Percentiles rank a stretch among this genome's conserved stretches.
Conservation (phyloP, 768 basidiomycete species). For the Filobasidium wieringae region DNA sequence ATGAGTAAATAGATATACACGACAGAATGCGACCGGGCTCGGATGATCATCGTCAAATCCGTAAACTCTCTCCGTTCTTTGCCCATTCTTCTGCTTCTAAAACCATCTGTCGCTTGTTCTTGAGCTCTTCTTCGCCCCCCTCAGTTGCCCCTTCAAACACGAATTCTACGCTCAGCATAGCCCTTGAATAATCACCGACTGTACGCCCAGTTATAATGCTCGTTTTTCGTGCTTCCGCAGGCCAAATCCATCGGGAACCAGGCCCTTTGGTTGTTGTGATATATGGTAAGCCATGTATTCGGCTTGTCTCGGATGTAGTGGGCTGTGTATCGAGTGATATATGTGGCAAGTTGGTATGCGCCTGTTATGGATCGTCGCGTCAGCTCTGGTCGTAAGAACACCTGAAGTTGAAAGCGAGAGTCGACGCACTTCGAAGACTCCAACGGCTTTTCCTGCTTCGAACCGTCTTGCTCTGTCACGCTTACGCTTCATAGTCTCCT, state of each 20-base stretch:
- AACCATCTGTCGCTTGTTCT: conserved; percentile 1
- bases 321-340: conserved; percentile 29
- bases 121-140: conserved; percentile 7
- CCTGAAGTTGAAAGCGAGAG: background rate
- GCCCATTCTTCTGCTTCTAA: conserved; percentile 10
- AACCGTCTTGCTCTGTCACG: conserved; percentile 20
- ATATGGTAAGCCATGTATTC: conserved; percentile 11
- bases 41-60: no score
- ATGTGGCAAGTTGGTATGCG: conserved; percentile 35
- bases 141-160: conserved; percentile 12
- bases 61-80: no score
- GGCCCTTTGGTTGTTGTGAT: conserved; percentile 12
- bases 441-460: conserved; percentile 22
- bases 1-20: no score
- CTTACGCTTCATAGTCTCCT: conserved; percentile 10
- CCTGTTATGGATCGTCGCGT: conserved; percentile 11
- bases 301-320: background rate
- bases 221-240: background rate
- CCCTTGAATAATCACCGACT: conserved; percentile 10
- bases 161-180: conserved; percentile 30
- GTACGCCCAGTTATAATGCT: conserved; percentile 3
- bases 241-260: conserved; percentile 3
- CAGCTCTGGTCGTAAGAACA: background rate
- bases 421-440: conserved; percentile 23
- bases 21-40: no score